These are phyloP conservation scores for Lobosporangium transversale DNA, from an alignment of 192 early-diverging fungal genomes.

Conservation along the genomic window DNA sequence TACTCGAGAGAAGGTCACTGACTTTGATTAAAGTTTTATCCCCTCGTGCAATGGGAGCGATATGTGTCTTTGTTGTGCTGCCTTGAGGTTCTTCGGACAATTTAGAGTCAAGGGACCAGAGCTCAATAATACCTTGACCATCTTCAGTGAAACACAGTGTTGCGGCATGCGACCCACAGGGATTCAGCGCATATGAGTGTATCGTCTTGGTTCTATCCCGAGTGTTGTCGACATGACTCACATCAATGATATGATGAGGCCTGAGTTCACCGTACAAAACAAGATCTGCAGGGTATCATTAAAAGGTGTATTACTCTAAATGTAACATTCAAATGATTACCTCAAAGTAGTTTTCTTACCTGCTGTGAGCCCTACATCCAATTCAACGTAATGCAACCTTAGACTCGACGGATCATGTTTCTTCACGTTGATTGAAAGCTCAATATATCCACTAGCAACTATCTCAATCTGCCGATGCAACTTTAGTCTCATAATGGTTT, in stretches of 20 bases:
- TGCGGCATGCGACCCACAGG: slow-evolving; percentile 7
- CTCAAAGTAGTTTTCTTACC: not conserved
- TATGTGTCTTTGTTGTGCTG: too few relatives aligned
- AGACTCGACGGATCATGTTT: not conserved
- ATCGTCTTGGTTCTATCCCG: not conserved
- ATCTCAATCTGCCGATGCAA: not conserved
- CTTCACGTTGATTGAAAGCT: not conserved
- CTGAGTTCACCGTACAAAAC: not conserved
- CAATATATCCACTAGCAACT: not conserved
- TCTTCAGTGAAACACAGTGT: slow-evolving; percentile 12
- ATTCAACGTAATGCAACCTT: not conserved
- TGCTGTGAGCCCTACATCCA: not conserved
- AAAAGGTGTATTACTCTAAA: not conserved
- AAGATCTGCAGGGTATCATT: not conserved
- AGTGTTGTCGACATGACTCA: not conserved
- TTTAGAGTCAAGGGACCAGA: slow-evolving; percentile 4
- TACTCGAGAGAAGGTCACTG: slow-evolving; percentile 7
- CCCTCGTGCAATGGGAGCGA: not conserved
- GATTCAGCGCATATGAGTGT: not conserved
- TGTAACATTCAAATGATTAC: not conserved
- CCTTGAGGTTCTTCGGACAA: not conserved
- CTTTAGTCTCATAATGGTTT: not conserved
- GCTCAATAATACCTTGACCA: slow-evolving; percentile 9
- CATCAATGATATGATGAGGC: not conserved
- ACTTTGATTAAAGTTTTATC: not conserved